phyloP scores from a whole-genome alignment of 106 monocot genomes.

The Posidonia australis region DNA sequence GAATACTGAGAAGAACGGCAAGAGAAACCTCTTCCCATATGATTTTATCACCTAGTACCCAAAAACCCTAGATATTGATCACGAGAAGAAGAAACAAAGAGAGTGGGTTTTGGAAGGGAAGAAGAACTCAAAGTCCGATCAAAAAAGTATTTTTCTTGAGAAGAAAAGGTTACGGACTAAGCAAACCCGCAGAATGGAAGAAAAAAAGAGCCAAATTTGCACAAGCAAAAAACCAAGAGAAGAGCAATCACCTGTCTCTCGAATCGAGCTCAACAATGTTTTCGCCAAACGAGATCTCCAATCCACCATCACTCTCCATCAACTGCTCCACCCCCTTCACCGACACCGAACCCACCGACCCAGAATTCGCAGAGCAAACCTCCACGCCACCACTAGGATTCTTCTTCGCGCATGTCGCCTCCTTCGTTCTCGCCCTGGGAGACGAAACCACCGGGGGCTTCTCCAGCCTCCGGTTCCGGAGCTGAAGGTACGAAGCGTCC shows the following conservation, averaged over 20 bases:
- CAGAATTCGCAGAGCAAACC: neutral
- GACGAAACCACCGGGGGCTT: constrained; percentile 5
- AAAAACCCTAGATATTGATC: too few species aligned
- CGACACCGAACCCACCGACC: neutral
- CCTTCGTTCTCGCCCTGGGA: neutral
- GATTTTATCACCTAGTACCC: too few species aligned
- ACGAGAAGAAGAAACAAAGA: too few species aligned
- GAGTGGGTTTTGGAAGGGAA: too few species aligned
- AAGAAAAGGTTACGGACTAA: too few species aligned
- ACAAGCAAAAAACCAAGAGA: neutral
- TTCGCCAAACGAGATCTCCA: constrained; percentile 17
- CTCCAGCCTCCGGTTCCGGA: constrained; percentile 21
- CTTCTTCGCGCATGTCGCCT: neutral
- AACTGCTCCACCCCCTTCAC: neutral
- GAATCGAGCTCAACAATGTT: constrained; percentile 15
- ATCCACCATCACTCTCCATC: constrained; percentile 3
- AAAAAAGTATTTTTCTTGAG: too few species aligned
- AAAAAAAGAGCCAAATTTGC: too few species aligned
- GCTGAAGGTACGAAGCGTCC: constrained; percentile 14
- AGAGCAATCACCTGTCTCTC: constrained; percentile 13
- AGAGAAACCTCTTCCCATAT: too few species aligned
- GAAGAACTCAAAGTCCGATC: too few species aligned
- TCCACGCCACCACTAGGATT: neutral
- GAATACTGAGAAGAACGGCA: neutral
- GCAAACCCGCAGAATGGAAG: too few species aligned